Base-by-base conservation (phyloP, 495 filamentous ascomycete genomes). In the Penicillium odoratum region DNA sequence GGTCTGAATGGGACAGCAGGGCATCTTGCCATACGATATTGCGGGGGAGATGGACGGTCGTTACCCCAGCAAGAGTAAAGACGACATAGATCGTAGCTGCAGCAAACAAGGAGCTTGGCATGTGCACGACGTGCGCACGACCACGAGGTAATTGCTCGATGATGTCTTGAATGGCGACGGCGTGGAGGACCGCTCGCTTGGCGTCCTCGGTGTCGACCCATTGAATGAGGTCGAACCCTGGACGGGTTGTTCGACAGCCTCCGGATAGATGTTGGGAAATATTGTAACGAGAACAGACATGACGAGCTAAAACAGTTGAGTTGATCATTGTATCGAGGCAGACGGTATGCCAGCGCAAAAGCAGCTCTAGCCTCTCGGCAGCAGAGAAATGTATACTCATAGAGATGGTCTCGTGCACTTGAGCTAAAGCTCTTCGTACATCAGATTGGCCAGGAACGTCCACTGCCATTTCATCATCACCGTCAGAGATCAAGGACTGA, bases 261-360 rank as follows among this genome's bases (percentile, higher is more conserved):
- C 66, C 68, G 1, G 69, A 75, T 10, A 79, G 65, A 54, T 79
- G 67, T 43, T 80, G 77, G 5, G 62, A 34, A n/a, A 80, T 74
- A 9, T 67, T 65, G 43, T 75, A 78, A n/a, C 64, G 68, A 11
- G 67, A 65, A 57, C 78, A 81, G 7, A 80, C 64, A 30, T 74
- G 64, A n/a, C 73, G 66, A 36, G 72, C 74, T 7, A 79, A 71
- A 8, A 69, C 57, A 1, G 74, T 74, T 0, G 77, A 78, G 61
- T 76, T 72, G 48, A 75, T 70, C 69, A 74, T 73, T 0, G 71
- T 73, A 61, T 79, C 74, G 5, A 81, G 69, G 44, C 76, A 79
- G 21, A 79, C 69, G 0, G 78, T 72, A 49, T 81, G 78, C 77
- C 78, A 81, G n/a, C 78, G 72, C 4, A 81, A 58, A 4, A 81